A percentile compares a stretch with the other conserved stretches of the same genome.
These are phyloP conservation scores for Monosporozyma aerobia DNA, from an alignment of 805 yeast genomes.

Conservation along the genomic window DNA sequence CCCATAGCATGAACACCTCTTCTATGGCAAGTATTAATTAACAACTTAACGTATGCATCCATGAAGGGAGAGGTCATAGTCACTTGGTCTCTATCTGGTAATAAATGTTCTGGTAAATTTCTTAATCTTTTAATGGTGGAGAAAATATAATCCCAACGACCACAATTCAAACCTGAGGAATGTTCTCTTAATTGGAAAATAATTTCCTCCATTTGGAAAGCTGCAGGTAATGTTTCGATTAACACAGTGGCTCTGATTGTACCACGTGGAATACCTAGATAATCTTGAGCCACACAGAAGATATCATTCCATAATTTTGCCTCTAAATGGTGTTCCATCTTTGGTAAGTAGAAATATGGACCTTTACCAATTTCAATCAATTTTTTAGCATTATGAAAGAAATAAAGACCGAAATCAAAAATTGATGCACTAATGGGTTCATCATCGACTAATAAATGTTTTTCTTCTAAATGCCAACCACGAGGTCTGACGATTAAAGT, in stretches of 20 bases:
- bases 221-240: slow-evolving; percentile 78
- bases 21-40: slow-evolving; percentile 65
- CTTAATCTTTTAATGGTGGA: slow-evolving; percentile 69
- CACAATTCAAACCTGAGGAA: slow-evolving; percentile 76
- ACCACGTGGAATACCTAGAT: slow-evolving; percentile 59
- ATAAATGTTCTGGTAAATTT: slow-evolving; percentile 53
- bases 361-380: slow-evolving; percentile 58
- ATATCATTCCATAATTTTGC: slow-evolving; percentile 80
- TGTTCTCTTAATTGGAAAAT: slow-evolving; percentile 69
- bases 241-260: slow-evolving; percentile 73
- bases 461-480: slow-evolving; percentile 80
- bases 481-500: slow-evolving; percentile 79
- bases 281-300: slow-evolving; percentile 68
- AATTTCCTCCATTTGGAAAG: slow-evolving; percentile 81
- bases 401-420: slow-evolving; percentile 70
- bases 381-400: slow-evolving; percentile 63
- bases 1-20: slow-evolving; percentile 84
- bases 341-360: slow-evolving; percentile 76
- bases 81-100: slow-evolving; percentile 74
- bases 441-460: slow-evolving; percentile 61
- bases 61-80: slow-evolving; percentile 77
- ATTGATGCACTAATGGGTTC: slow-evolving; percentile 72
- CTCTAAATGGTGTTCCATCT: slow-evolving; percentile 80
- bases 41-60: slow-evolving; percentile 65
- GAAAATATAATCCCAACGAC: slow-evolving; percentile 85